Evolutionary conservation across 2,329 filamentous ascomycete species (phyloP).

Genomic region (Cladophialophora immunda): DNA sequence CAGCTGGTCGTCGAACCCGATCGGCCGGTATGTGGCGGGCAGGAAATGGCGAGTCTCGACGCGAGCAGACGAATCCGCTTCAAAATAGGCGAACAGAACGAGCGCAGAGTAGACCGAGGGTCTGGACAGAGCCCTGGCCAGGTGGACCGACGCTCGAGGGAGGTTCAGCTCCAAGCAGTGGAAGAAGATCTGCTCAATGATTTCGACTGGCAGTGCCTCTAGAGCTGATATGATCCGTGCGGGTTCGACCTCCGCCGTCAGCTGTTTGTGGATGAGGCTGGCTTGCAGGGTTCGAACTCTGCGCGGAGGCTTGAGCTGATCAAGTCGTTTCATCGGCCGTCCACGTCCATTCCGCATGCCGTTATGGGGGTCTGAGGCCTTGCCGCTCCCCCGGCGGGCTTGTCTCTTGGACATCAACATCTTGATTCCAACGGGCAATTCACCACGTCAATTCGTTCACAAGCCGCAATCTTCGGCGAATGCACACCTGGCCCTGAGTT

Average conservation of each 20-base stretch:
- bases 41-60: constrained; percentile 48
- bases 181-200: constrained; percentile 64
- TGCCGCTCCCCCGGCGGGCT: not conserved
- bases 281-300: constrained; percentile 26
- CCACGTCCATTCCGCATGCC: constrained; percentile 23
- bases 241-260: not conserved
- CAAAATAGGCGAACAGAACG: constrained; percentile 52
- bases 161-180: constrained; percentile 56
- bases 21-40: constrained; percentile 47
- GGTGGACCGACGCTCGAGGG: constrained; percentile 50
- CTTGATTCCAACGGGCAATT: not conserved
- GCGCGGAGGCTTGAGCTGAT: constrained; percentile 29
- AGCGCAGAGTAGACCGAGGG: constrained; percentile 53
- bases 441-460: not conserved
- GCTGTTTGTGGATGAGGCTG: constrained; percentile 20
- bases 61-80: constrained; percentile 46
- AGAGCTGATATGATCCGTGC: constrained; percentile 45
- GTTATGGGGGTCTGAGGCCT: not conserved
- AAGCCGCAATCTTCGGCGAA: not conserved
- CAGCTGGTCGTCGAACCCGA: constrained; percentile 44
- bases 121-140: constrained; percentile 51
- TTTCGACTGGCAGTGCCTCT: constrained; percentile 59
- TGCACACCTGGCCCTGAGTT: not conserved
- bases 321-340: constrained; percentile 34
- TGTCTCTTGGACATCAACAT: constrained; percentile 24